Conservation (phyloP, 345 rosid genomes). For the Sisymbrium irio region DNA sequence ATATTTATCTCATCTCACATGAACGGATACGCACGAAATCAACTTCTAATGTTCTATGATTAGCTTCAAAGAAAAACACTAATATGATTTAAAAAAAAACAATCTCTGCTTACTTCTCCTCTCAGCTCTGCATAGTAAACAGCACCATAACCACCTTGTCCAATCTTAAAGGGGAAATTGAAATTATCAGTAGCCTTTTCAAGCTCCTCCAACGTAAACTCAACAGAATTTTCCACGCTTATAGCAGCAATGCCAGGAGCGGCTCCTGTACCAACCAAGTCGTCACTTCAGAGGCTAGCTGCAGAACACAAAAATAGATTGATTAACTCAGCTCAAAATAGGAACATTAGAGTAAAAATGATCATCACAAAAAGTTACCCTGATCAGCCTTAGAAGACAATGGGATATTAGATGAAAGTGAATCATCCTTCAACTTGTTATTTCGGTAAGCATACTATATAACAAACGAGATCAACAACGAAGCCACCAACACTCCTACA, state of each 20-base stretch:
- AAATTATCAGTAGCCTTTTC: slow-evolving; percentile 82
- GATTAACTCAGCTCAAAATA: background rate
- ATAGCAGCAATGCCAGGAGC: slow-evolving; percentile 55
- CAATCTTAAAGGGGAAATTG: slow-evolving; percentile 82
- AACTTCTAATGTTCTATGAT: background rate
- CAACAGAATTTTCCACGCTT: slow-evolving; percentile 82
- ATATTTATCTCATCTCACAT: background rate
- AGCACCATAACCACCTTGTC: slow-evolving; percentile 90
- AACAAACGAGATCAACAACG: slow-evolving; percentile 42
- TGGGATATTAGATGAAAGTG: slow-evolving; percentile 28
- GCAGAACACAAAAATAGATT: slow-evolving; percentile 36
- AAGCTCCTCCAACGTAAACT: slow-evolving; percentile 87
- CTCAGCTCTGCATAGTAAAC: slow-evolving; percentile 88
- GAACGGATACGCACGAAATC: background rate
- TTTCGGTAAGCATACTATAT: slow-evolving; percentile 49
- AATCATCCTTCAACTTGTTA: slow-evolving; percentile 43
- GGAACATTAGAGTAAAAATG: background rate
- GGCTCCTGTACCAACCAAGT: slow-evolving; percentile 32
- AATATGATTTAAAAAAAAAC: background rate
- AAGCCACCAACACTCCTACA: slow-evolving; percentile 43
- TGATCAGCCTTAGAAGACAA: slow-evolving; percentile 38
- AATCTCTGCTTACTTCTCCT: slow-evolving; percentile 71
- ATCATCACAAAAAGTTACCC: slow-evolving; percentile 33
- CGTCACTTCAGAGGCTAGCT: slow-evolving; percentile 30
- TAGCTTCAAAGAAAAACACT: too few relatives aligned